Conservation (phyloP, 805 yeast species). For the Kazachstania taianensis region DNA sequence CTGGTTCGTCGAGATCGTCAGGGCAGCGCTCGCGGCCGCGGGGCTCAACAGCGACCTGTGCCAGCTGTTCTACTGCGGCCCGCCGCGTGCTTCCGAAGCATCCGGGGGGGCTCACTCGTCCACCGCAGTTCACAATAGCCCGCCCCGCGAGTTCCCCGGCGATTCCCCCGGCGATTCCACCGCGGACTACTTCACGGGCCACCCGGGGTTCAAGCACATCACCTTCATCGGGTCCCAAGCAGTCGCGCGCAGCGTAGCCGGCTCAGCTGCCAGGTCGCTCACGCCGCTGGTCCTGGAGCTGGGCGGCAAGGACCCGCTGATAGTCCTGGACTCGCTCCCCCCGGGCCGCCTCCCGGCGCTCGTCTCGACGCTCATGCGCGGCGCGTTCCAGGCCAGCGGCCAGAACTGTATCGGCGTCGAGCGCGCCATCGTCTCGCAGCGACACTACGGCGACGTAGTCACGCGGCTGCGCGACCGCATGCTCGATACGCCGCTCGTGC, state of each 20-base stretch:
- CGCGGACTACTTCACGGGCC: conserved; percentile 81
- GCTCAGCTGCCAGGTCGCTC: conserved; percentile 72
- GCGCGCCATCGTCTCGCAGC: conserved; percentile 73
- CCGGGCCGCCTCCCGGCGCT: conserved; percentile 43
- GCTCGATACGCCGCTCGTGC: conserved; percentile 38
- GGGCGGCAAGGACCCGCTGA: conserved; percentile 92
- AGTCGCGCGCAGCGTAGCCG: conserved; percentile 80
- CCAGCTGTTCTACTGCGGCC: conserved; percentile 82
- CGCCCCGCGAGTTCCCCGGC: too few species aligned
- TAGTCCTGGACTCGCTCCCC: conserved; percentile 69
- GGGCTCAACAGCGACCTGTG: conserved; percentile 74
- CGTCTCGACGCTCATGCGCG: conserved; percentile 82
- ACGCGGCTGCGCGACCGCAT: conserved; percentile 49
- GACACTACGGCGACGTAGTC: conserved; percentile 54
- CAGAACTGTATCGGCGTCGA: conserved; percentile 98
- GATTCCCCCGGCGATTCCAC: too few species aligned
- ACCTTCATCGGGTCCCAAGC: conserved; percentile 95
- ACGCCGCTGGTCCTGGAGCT: conserved; percentile 94
- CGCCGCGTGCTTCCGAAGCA: conserved; percentile 37
- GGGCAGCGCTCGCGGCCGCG: conserved; percentile 59
- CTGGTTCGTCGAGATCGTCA: conserved; percentile 64
- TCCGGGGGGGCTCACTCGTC: neutral
- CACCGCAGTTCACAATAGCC: conserved; percentile 5
- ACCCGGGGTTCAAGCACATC: conserved; percentile 73
- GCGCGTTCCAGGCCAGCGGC: conserved; percentile 94